Percentiles rank a stretch among this genome's conserved stretches.
These are phyloP conservation scores for Boletus vermiculosoides DNA, from an alignment of 768 basidiomycete genomes.

Conservation along the genomic window DNA sequence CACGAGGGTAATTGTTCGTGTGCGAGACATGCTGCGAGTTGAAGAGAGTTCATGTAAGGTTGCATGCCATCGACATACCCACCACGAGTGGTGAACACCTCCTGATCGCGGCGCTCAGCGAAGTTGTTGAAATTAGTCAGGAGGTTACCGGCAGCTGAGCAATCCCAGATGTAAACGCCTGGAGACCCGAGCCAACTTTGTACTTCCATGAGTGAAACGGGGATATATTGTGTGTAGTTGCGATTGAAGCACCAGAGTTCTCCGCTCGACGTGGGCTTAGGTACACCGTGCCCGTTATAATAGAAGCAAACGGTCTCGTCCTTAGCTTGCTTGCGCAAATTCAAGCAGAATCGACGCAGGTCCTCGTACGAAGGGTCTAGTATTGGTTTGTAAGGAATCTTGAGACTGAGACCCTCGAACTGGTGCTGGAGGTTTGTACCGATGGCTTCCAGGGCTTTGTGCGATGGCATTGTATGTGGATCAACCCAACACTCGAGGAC, in stretches of 20 bases:
- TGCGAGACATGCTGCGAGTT: slow-evolving; percentile 91
- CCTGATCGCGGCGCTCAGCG: slow-evolving; percentile 72
- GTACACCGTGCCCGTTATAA: slow-evolving; percentile 98
- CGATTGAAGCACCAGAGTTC: slow-evolving; percentile 99
- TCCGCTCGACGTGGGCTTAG: slow-evolving; percentile 91
- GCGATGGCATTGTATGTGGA: slow-evolving; percentile 86
- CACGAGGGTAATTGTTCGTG: slow-evolving; percentile 91
- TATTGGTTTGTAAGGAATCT: slow-evolving; percentile 92
- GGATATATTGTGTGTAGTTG: slow-evolving; percentile 97
- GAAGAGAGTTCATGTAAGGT: slow-evolving; percentile 84
- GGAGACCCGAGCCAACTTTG: slow-evolving; percentile 94
- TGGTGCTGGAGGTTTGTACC: slow-evolving; percentile 92
- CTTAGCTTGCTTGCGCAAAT: slow-evolving; percentile 82
- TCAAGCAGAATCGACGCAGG: slow-evolving; percentile 80
- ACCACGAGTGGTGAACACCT: slow-evolving; percentile 54
- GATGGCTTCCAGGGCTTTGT: slow-evolving; percentile 92
- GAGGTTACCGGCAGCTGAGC: slow-evolving; percentile 94
- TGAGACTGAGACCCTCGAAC: slow-evolving; percentile 92
- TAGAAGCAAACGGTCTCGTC: slow-evolving; percentile 94
- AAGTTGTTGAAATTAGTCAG: slow-evolving; percentile 84
- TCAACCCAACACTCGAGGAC: slow-evolving; percentile 97
- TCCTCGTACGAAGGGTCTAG: slow-evolving; percentile 96
- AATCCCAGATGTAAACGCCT: slow-evolving; percentile 98
- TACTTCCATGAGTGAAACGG: slow-evolving; percentile 89
- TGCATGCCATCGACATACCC: slow-evolving; percentile 59